Base-by-base conservation (phyloP, 192 early-diverging fungal genomes). In the Coemansia aciculifera region DNA sequence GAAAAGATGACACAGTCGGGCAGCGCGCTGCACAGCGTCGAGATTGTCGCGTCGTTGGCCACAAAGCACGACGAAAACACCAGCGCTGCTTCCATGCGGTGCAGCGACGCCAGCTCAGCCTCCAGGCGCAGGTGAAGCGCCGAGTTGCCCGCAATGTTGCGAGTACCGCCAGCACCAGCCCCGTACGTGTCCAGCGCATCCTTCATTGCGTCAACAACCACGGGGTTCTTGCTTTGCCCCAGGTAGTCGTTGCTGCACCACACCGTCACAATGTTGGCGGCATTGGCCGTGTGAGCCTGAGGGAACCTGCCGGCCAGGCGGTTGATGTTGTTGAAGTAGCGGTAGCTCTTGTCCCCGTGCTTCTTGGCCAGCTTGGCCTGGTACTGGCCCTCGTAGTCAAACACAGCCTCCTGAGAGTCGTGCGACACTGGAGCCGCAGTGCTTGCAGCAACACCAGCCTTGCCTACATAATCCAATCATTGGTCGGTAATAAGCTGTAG, bases 271-370 rank as follows among this genome's bases (percentile, higher is more conserved):
- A 94, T 87, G 69, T 97, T 94, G 40, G 89, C 86, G 51, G 84
- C 68, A 48, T 87, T 90, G 13, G 88, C 89, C 24, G 95, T 99
- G 84, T 99, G 97, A 23, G 97, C 97, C 68, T 86, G 89, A 46
- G 97, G 97, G 77, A 91, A 99, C 71, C 87, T 84, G 75, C 91
- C 85, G 5, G 97, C 97, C 29, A 99, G 85, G 39, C 97, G 92
- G 83, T 99, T 99, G 87, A 99, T 98, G 87, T 99, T 99, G 90
- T 99, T 99, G 80, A 99, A 99, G 86, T 98, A 99, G 73, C 97
- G 91, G 87, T 99, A 99, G 72, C 89, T 91, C 86, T 94, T 93
- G 90, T 99, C 95, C 71, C 88, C 86, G 76, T 96, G 94, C 84
- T 99, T 99, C 89, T 95, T 95, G 43, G 95, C 91, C 42, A 99